Percentiles rank a stretch among this genome's conserved stretches.
phyloP scores from a whole-genome alignment of 2,329 filamentous ascomycete genomes.

The Aureobasidium sp. region DNA sequence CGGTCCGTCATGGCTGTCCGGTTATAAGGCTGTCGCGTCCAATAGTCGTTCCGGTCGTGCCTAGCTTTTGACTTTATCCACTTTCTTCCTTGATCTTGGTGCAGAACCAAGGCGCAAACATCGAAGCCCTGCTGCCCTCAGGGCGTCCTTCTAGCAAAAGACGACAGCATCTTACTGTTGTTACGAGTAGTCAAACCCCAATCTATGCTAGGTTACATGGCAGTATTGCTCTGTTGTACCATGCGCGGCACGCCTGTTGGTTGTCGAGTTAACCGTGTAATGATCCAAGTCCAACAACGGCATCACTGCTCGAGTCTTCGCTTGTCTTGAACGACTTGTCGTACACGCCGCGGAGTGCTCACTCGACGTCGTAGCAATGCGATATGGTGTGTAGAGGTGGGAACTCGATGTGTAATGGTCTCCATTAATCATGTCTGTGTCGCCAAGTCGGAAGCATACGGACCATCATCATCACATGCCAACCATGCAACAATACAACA shows the following conservation, averaged over 20 bases:
- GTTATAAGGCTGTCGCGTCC: background rate
- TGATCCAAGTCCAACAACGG: background rate
- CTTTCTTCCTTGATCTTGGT: background rate
- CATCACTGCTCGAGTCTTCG: background rate
- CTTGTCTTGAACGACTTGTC: background rate
- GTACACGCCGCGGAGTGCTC: background rate
- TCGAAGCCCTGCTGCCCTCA: background rate
- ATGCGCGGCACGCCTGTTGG: background rate
- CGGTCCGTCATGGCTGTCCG: background rate
- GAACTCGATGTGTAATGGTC: background rate
- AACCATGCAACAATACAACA: background rate
- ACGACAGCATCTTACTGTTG: background rate
- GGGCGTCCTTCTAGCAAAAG: background rate
- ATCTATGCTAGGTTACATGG: background rate
- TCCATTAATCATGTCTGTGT: background rate
- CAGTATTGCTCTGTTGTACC: background rate
- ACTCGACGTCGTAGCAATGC: background rate
- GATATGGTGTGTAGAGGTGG: background rate
- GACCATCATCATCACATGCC: background rate
- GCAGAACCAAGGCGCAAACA: background rate
- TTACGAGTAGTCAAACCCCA: background rate
- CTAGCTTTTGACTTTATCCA: constrained; percentile 7
- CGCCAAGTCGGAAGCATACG: constrained; percentile 5
- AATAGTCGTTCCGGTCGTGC: background rate
- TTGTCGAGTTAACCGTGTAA: background rate